Conservation (phyloP, 805 yeast genomes). For the Ogataea zsoltii region DNA sequence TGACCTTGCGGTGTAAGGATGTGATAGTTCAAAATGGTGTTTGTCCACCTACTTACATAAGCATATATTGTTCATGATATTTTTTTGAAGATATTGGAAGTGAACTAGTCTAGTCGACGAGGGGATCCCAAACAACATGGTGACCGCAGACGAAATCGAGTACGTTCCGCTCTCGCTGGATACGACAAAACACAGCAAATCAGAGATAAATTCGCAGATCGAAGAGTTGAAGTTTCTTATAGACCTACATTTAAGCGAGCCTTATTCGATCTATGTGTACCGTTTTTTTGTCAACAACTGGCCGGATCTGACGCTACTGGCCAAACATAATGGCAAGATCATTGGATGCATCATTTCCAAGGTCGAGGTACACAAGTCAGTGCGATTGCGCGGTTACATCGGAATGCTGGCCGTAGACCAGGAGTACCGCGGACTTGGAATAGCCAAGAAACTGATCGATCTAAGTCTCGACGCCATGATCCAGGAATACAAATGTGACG, state of each 20-base stretch:
- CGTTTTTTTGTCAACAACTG: constrained; percentile 86
- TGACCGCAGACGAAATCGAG: constrained; percentile 17
- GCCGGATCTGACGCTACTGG: constrained; percentile 81
- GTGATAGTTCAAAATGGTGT: too few relatives aligned
- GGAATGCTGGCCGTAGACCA: constrained; percentile 93
- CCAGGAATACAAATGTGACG: constrained; percentile 68
- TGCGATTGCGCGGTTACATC: constrained; percentile 82
- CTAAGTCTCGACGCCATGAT: constrained; percentile 66
- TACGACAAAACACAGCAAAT: constrained; percentile 8
- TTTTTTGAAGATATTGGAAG: too few relatives aligned
- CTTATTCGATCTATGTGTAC: constrained; percentile 91
- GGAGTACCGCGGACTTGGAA: constrained; percentile 70
- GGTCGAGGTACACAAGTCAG: constrained; percentile 71
- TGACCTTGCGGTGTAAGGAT: too few relatives aligned
- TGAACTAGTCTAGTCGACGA: too few relatives aligned
- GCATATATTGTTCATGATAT: too few relatives aligned
- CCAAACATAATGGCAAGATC: constrained; percentile 44
- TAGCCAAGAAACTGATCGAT: constrained; percentile 72
- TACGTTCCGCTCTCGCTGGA: constrained; percentile 26
- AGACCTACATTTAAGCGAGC: constrained; percentile 80
- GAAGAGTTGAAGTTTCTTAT: constrained; percentile 56
- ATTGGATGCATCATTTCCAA: constrained; percentile 89
- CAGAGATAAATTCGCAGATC: constrained; percentile 42
- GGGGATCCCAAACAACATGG: too few relatives aligned
- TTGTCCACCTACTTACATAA: too few relatives aligned